Evolutionary conservation across 1,139 yeast genomes (phyloP).

Genomic region (Ashbya aceris): DNA sequence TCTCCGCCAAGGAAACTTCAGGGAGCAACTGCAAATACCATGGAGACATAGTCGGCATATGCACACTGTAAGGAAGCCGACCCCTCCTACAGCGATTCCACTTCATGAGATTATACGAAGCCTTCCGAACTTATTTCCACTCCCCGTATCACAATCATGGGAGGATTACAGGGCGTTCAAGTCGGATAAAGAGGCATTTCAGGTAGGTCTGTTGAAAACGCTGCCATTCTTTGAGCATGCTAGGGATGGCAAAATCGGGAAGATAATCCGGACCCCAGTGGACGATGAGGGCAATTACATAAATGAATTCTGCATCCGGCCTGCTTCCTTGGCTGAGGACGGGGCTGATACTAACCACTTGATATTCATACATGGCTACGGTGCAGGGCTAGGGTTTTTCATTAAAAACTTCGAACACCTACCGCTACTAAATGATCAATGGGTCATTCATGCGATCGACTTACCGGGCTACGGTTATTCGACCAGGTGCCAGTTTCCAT

Average conservation of each 20-base stretch:
- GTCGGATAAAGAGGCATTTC: conserved; percentile 31
- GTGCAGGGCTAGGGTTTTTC: conserved; percentile 68
- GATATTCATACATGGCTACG: conserved; percentile 67
- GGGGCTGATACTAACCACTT: conserved; percentile 38
- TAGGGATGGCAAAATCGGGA: conserved; percentile 23
- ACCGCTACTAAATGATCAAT: conserved; percentile 30
- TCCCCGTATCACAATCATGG: conserved; percentile 42
- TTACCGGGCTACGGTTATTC: conserved; percentile 72
- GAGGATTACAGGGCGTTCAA: conserved; percentile 36
- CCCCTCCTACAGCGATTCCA: conserved; percentile 27
- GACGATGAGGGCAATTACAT: conserved; percentile 40
- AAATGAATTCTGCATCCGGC: conserved; percentile 55
- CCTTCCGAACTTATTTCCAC: conserved; percentile 47
- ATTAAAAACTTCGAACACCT: conserved; percentile 45
- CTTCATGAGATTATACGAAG: conserved; percentile 16
- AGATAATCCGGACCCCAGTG: conserved; percentile 32
- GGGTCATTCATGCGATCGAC: conserved; percentile 68
- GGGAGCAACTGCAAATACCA: too few species aligned
- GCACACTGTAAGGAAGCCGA: conserved; percentile 10
- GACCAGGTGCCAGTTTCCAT: conserved; percentile 50
- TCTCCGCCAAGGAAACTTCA: too few species aligned
- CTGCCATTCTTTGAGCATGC: conserved; percentile 32
- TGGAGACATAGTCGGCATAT: too few species aligned
- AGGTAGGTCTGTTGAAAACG: conserved; percentile 40
- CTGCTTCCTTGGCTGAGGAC: conserved; percentile 18